These are phyloP conservation scores for Aspergillus heteromorphus DNA, from an alignment of 495 filamentous ascomycete genomes.

Conservation along the genomic window DNA sequence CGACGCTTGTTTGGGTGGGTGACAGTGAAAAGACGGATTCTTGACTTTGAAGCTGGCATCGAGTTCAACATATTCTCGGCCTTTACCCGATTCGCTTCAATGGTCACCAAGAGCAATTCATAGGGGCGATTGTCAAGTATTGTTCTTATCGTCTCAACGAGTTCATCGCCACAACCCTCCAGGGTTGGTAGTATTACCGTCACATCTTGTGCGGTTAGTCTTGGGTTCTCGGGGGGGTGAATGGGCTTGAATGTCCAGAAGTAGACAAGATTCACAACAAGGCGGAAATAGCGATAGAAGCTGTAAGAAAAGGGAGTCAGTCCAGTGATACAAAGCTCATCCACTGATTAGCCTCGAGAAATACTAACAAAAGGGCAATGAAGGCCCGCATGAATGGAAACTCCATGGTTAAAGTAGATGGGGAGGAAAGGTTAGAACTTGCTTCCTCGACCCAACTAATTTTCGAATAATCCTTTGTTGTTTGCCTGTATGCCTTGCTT, in stretches of 20 bases:
- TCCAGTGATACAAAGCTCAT: not conserved
- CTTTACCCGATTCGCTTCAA: slow-evolving; percentile 55
- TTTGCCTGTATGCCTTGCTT: too few species aligned
- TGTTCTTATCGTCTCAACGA: slow-evolving; percentile 55
- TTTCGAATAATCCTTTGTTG: not conserved
- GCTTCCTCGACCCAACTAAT: not conserved
- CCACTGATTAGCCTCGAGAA: not conserved
- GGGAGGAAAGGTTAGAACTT: not conserved
- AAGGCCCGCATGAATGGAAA: slow-evolving; percentile 45
- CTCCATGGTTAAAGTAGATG: slow-evolving; percentile 29
- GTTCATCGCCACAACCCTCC: slow-evolving; percentile 54
- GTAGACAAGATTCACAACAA: slow-evolving; percentile 59
- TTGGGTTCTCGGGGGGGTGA: slow-evolving; percentile 55
- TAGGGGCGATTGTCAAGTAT: slow-evolving; percentile 51
- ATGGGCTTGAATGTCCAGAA: slow-evolving; percentile 62
- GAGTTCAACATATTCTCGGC: slow-evolving; percentile 46
- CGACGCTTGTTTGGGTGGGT: slow-evolving; percentile 73
- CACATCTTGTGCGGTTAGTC: slow-evolving; percentile 62
- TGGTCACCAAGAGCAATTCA: slow-evolving; percentile 59
- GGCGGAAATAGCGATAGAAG: slow-evolving; percentile 58
- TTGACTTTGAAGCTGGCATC: slow-evolving; percentile 47
- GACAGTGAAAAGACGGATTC: slow-evolving; percentile 48
- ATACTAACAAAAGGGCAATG: slow-evolving; percentile 43
- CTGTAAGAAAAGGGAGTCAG: slow-evolving; percentile 25
- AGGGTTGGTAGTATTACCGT: slow-evolving; percentile 70